Evolutionary conservation across 257 asterid species (phyloP), one percentile per base, ranked within the genome.

Genomic region (Perilla frutescens): DNA sequence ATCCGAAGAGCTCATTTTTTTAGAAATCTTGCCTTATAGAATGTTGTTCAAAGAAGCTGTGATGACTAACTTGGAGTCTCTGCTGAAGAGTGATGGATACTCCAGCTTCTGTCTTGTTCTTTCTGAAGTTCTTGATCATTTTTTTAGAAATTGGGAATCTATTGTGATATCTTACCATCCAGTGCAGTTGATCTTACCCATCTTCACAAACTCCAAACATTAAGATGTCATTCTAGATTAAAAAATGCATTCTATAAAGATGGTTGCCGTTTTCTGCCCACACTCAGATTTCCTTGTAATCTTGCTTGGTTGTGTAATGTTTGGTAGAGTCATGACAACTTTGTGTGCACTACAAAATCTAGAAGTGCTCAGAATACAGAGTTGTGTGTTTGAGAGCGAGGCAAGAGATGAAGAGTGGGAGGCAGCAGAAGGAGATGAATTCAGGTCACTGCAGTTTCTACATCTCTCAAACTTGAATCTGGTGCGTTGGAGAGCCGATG

Each of bases 401-500:
- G 59, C 29, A n/a, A 60, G n/a, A 7, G 53, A 26, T 2, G 71
- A 55, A 7, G 59, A 32, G 4, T 53, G 59, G 59, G 34, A 53
- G 34, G 59, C 7, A 15, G 34, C 10, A 15, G 9, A 53, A 6
- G 59, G 32, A 53, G 59, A 53, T 15, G 34, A 5, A 3, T 66
- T 66, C 32, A 3, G 60, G 26, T 12, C 34, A 31, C 43, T 66
- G 57, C 71, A 48, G 32, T 32, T 47, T 48, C 14, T 62, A 1
- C 53, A 15, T 6, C 68, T 66, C 14, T 11, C 48, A 12, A 14
- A 7, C 47, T 62, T 62, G 71, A 32, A 31, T 47, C 13, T 66
- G 45, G 26, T 11, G 13, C 6, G 73, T 2, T 72, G 82, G 81
- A 29, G 4, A 55, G 73, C 63, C 13, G 71, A 72, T 41, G 71